Evolutionary conservation across 176 grass and related monocot species (phyloP), one percentile per base, ranked within the genome.

Genomic region (Aegilops tauschii): DNA sequence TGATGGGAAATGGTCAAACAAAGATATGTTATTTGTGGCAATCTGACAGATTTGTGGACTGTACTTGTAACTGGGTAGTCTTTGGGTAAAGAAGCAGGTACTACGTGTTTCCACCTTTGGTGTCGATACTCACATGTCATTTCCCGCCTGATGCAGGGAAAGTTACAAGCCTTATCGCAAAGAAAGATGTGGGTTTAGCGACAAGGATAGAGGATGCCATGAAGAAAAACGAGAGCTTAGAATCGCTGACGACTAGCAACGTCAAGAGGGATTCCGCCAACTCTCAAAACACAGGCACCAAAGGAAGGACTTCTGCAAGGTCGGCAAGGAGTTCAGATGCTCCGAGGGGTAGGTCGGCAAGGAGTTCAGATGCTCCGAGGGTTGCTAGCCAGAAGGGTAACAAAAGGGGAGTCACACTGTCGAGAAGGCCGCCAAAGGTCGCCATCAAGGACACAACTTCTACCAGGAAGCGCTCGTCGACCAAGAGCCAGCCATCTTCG

Each of bases 211-310:
- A 99, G 80, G 97, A 99, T 21, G 94, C 92, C 23, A 96, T 99
- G 5, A 96, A 94, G 87, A 99, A 94, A 89, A 99, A 99, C 10
- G 94, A 96, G 83, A 99, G 97, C 72, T 90, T 99, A 72, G 97
- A 99, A 90, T 82, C 97, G 36, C 89, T 99, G 18, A 93, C 84
- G 2, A 86, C 83, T 25, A 77, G 71, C 75, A 88, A 68, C 67
- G 88, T 96, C 23, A 93, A 90, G 88, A 99, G 82, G 67, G 83
- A 73, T 25, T 14, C 72, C 5, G 5, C 17, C 40, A 94, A 61
- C 61, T 68, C 88, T 20, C 80, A 76, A 28, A 84, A 79, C 61
- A 65, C n/a, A 23, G 87, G 61, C 83, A 40, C 20, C 11, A 91
- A 86, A 73, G 92, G 93, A 78, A 84, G 71, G 80, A 81, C 75